phyloP scores from a whole-genome alignment of 208 protist genomes.

The Baffinella frigidus region DNA sequence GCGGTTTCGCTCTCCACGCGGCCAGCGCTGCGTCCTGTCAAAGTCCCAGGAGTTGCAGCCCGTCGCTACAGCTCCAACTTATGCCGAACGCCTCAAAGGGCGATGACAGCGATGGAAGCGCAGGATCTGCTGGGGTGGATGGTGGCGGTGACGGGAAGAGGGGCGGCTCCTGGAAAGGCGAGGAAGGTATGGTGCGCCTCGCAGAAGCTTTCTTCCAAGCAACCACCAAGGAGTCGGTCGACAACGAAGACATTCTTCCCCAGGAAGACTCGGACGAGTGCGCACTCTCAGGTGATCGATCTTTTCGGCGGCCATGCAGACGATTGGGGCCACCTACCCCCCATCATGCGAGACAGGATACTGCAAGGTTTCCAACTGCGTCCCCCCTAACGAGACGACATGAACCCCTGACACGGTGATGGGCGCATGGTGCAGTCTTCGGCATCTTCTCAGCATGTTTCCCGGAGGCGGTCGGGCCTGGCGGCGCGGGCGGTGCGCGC shows the following conservation, averaged over 20 bases:
- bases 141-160: too few species aligned
- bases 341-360: neutral
- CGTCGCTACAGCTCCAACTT: too few species aligned
- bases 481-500: neutral
- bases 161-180: too few species aligned
- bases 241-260: constrained; percentile 46
- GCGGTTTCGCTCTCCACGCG: too few species aligned
- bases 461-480: neutral
- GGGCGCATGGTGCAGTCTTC: neutral
- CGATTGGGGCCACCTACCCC: neutral
- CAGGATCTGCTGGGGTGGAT: too few species aligned
- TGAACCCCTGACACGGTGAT: too few species aligned
- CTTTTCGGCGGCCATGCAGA: neutral
- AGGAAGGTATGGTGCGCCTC: too few species aligned
- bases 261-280: constrained; percentile 2
- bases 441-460: neutral
- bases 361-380: neutral
- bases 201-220: constrained; percentile 51
- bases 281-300: neutral
- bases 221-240: neutral
- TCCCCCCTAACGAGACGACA: too few species aligned
- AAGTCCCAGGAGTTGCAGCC: too few species aligned
- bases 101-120: too few species aligned
- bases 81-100: too few species aligned
- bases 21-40: too few species aligned